phyloP scores from a whole-genome alignment of 768 basidiomycete species.

The Tricholoma matsutake region DNA sequence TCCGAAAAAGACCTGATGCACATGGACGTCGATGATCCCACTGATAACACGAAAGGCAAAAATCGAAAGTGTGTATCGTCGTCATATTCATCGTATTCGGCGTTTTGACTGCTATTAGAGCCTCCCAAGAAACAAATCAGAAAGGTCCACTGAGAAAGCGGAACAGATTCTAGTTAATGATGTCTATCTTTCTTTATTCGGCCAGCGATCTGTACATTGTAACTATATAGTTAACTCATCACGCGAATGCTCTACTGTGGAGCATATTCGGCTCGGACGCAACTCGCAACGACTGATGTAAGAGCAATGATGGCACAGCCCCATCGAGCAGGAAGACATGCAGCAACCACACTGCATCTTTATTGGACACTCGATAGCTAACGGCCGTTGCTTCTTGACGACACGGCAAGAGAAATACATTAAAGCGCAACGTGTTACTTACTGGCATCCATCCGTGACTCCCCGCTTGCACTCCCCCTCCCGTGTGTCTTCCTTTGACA shows the following conservation, averaged over 20 bases:
- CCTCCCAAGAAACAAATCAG: conserved; percentile 38
- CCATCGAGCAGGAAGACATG: conserved; percentile 17
- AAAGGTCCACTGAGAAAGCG: conserved; percentile 52
- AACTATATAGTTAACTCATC: conserved; percentile 4
- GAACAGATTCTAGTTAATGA: conserved; percentile 42
- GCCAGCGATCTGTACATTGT: conserved; percentile 1
- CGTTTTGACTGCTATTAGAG: conserved; percentile 23
- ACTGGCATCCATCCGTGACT: background rate
- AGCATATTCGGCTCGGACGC: too few species aligned
- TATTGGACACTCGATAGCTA: conserved; percentile 9
- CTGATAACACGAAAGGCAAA: conserved; percentile 46
- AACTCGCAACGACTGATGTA: too few species aligned
- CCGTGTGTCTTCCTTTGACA: background rate
- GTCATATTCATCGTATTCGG: background rate
- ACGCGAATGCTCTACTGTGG: too few species aligned
- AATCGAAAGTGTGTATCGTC: conserved; percentile 53
- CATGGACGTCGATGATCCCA: conserved; percentile 70
- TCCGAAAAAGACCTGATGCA: conserved; percentile 29
- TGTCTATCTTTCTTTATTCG: background rate
- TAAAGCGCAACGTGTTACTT: background rate
- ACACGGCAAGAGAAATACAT: background rate
- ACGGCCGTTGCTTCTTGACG: conserved; percentile 1
- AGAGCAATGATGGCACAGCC: background rate
- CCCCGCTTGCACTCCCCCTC: background rate
- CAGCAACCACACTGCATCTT: conserved; percentile 20